A percentile compares a stretch with the other conserved stretches of the same genome.
These are phyloP conservation scores for Alternaria postmessia DNA, from an alignment of 2,329 filamentous ascomycete genomes.

Conservation along the genomic window DNA sequence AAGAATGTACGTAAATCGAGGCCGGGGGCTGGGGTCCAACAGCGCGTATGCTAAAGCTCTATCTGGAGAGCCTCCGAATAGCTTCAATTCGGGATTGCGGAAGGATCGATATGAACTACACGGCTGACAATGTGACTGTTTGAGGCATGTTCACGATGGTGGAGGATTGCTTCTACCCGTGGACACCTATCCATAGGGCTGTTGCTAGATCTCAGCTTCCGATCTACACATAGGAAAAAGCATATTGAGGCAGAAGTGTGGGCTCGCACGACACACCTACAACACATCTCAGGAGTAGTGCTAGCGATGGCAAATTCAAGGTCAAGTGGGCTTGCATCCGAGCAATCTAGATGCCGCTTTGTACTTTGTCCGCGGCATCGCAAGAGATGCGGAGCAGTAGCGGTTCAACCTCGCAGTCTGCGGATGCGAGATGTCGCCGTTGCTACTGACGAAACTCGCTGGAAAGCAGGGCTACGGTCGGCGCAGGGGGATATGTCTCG, in stretches of 20 bases:
- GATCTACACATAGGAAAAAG: background rate
- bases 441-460: constrained; percentile 27
- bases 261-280: background rate
- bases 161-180: background rate
- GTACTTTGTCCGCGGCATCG: constrained; percentile 19
- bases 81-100: constrained; percentile 17
- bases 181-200: background rate
- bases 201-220: background rate
- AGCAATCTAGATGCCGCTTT: constrained; percentile 21
- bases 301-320: constrained; percentile 1
- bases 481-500: constrained; percentile 19
- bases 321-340: constrained; percentile 17
- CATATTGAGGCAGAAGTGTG: background rate
- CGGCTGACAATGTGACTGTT: background rate
- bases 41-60: constrained; percentile 19
- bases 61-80: constrained; percentile 29
- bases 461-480: constrained; percentile 21
- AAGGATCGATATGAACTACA: constrained; percentile 4
- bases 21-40: constrained; percentile 19
- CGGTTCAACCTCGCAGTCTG: constrained; percentile 40
- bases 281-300: background rate
- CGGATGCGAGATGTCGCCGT: constrained; percentile 44
- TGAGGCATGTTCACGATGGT: background rate
- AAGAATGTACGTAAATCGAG: constrained; percentile 31
- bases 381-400: constrained; percentile 25